Percentiles rank a stretch among this genome's conserved stretches.
phyloP scores from a whole-genome alignment of 306 rosid species.

The Parietaria judaica region DNA sequence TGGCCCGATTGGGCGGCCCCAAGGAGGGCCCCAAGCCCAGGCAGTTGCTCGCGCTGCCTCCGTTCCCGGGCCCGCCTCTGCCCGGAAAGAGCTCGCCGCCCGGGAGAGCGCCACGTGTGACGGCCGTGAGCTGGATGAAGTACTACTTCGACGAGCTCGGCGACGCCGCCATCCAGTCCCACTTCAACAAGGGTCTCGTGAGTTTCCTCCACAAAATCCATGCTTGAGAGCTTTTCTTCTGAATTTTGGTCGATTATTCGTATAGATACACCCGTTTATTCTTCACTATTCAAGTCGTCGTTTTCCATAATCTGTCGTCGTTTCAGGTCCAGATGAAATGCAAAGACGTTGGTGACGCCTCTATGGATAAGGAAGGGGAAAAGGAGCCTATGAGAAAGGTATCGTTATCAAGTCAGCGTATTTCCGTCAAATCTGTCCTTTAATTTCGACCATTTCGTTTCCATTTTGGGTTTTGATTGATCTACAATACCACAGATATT shows the following conservation, averaged over 20 bases:
- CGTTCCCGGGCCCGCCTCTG: conserved; percentile 55
- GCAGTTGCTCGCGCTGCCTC: conserved; percentile 74
- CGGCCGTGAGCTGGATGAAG: conserved; percentile 83
- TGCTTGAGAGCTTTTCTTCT: too few relatives aligned
- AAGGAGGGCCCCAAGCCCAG: conserved; percentile 77
- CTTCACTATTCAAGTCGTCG: neutral
- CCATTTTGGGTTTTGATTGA: conserved; percentile 23
- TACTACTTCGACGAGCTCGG: conserved; percentile 62
- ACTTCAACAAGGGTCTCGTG: conserved; percentile 83
- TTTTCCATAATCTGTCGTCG: neutral
- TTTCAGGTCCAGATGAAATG: conserved; percentile 61
- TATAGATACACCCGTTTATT: neutral
- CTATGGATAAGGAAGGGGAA: conserved; percentile 28
- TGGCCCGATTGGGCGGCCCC: conserved; percentile 58
- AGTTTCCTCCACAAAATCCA: conserved; percentile 14
- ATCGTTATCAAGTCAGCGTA: conserved; percentile 12
- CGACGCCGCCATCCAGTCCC: conserved; percentile 56
- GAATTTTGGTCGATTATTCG: too few relatives aligned
- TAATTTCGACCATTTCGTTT: conserved; percentile 12
- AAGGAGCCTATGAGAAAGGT: conserved; percentile 49
- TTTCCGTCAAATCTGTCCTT: conserved; percentile 4
- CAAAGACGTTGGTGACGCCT: conserved; percentile 18
- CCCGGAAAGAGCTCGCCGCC: conserved; percentile 44
- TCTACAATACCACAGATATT: conserved; percentile 37
- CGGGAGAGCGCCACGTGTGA: conserved; percentile 32